Conservation (phyloP, 371 early-diverging fungal genomes). For the Globomyces sp. region DNA sequence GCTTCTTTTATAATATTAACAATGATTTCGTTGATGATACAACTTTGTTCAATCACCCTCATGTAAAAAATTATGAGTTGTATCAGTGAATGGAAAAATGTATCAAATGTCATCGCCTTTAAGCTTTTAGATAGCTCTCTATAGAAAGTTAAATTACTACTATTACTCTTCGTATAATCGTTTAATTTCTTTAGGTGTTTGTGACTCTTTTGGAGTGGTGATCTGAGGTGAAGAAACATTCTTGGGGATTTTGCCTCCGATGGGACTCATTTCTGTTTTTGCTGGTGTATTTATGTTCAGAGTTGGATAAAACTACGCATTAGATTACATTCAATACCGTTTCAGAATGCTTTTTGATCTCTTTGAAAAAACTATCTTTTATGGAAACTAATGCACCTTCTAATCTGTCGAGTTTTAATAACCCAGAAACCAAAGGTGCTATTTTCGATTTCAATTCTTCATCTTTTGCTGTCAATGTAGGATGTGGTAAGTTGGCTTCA, state of each 20-base stretch:
- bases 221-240: no score
- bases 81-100: constrained; percentile 72
- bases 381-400: constrained; percentile 66
- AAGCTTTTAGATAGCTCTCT: constrained; percentile 46
- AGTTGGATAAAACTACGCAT: no score
- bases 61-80: constrained; percentile 37
- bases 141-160: constrained; percentile 7
- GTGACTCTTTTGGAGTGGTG: no score
- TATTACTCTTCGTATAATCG: constrained; percentile 25
- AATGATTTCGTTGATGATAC: constrained; percentile 61
- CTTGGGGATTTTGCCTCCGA: no score
- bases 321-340: no score
- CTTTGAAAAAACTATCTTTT: constrained; percentile 66
- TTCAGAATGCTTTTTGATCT: constrained; percentile 65
- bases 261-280: no score
- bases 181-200: constrained; percentile 31
- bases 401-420: constrained; percentile 71
- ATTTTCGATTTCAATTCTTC: constrained; percentile 58
- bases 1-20: constrained; percentile 52
- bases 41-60: constrained; percentile 50
- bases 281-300: no score
- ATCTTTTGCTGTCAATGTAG: constrained; percentile 24
- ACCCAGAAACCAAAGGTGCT: constrained; percentile 67
- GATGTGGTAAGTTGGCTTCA: no score
- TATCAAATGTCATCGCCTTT: constrained; percentile 70